Base-by-base conservation (phyloP, 2,329 filamentous ascomycete species). In the Fonsecaea monophora region DNA sequence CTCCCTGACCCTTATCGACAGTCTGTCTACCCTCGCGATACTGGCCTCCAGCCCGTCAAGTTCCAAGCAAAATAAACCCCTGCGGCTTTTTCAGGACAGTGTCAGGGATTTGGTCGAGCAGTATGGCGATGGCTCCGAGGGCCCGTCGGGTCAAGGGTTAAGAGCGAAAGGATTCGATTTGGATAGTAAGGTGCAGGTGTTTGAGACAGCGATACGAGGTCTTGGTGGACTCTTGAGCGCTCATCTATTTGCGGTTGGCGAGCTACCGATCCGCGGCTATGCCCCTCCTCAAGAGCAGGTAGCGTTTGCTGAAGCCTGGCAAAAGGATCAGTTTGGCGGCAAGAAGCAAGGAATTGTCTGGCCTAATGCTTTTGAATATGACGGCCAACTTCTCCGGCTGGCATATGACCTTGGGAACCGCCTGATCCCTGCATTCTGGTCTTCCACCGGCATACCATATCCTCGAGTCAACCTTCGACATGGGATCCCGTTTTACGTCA, bases 131-230 rank as follows among this genome's bases (percentile, higher is more conserved):
- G 94, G 94, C 1, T 88, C 88, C 35, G 79, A 83, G 8, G 90
- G 91, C 2, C 82, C 86, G 13, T 84, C 84, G 4, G 92, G 91
- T 6, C 84, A 87, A 74, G 94, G 94, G 3, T 82, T 85, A 65
- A 85, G 92, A 70, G 89, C 89, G 3, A 86, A 88, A 62, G 95
- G 93, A 0, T 99, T 99, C 74, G 92, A 99, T 78, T 83, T 97
- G 48, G 94, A 99, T 79, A 97, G 94, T 81, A 99, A 98, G 79
- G 95, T 99, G 1, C 94, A 99, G 80, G 92, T 99, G 45, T 99
- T 99, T 75, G 95, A 99, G 82, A 98, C 94, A 0, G 94, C 97
- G 40, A 99, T 99, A 73, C 87, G 95, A 66, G 95, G 94, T 15
- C 87, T 96, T 54, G 95, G 95, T 13, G 95, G 95, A 0, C 82